phyloP scores from a whole-genome alignment of 371 early-diverging fungal species.

The Sporodiniella umbellata region DNA sequence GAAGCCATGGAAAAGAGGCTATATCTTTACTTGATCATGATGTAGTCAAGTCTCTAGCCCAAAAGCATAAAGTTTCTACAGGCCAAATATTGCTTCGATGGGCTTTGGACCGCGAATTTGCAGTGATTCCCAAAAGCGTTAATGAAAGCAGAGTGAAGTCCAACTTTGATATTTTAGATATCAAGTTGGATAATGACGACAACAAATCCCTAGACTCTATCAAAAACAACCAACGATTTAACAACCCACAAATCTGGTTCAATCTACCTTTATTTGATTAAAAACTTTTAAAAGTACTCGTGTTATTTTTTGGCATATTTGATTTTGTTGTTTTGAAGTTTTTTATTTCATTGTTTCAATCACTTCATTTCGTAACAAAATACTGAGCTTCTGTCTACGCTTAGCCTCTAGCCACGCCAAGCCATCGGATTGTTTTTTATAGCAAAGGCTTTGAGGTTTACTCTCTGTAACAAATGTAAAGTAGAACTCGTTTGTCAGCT shows the following conservation, averaged over 20 bases:
- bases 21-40: conserved; percentile 34
- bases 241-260: conserved; percentile 26
- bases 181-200: conserved; percentile 35
- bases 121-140: conserved; percentile 67
- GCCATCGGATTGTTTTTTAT: conserved; percentile 69
- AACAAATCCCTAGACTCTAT: conserved; percentile 14
- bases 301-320: too few relatives aligned
- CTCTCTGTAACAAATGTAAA: conserved; percentile 61
- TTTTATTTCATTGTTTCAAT: not conserved
- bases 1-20: conserved; percentile 42
- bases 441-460: conserved; percentile 38
- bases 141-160: conserved; percentile 47
- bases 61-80: conserved; percentile 15
- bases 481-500: conserved; percentile 78
- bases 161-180: conserved; percentile 30
- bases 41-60: conserved; percentile 19
- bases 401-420: conserved; percentile 73
- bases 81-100: conserved; percentile 51
- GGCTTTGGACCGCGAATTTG: conserved; percentile 54
- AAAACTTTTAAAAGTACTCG: too few relatives aligned
- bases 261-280: conserved; percentile 34
- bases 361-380: conserved; percentile 14
- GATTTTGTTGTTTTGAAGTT: not conserved
- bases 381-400: conserved; percentile 36
- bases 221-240: conserved; percentile 24